These are phyloP conservation scores for Blumeria hordei DNA, from an alignment of 2,329 filamentous ascomycete species.

Conservation along the genomic window DNA sequence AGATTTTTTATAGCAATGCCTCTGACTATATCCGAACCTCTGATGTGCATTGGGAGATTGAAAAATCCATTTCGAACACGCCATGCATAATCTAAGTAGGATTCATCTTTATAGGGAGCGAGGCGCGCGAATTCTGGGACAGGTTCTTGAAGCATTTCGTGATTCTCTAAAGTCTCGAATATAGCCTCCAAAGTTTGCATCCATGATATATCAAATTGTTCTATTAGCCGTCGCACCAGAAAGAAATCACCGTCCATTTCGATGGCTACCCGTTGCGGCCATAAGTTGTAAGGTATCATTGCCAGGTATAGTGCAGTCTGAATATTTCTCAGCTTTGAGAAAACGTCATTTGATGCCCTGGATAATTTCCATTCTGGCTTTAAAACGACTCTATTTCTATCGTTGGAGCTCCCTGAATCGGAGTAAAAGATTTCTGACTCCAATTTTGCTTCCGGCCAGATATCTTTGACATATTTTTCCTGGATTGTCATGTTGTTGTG, in stretches of 20 bases:
- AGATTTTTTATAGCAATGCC: not conserved
- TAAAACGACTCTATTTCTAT: not conserved
- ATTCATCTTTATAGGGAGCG: not conserved
- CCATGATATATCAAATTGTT: not conserved
- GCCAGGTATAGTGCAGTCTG: not conserved
- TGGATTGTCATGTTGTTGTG: not conserved
- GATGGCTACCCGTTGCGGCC: not conserved
- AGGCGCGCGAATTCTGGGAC: not conserved
- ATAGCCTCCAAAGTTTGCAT: not conserved
- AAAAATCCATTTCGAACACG: not conserved
- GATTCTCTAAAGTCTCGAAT: not conserved
- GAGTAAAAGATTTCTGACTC: not conserved
- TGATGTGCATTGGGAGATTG: not conserved
- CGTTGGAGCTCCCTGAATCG: not conserved
- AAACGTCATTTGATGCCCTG: not conserved
- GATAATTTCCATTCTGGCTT: not conserved
- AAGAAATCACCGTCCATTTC: not conserved
- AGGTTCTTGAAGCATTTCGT: not conserved
- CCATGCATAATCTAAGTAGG: not conserved
- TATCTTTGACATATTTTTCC: not conserved
- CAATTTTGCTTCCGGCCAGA: not conserved
- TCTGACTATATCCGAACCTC: not conserved
- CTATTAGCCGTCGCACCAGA: not conserved
- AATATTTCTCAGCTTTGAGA: not conserved
- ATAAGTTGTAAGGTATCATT: not conserved